Percentiles rank a stretch among this genome's conserved stretches.
phyloP scores from a whole-genome alignment of 2,329 filamentous ascomycete species.

The Claviceps capensis region DNA sequence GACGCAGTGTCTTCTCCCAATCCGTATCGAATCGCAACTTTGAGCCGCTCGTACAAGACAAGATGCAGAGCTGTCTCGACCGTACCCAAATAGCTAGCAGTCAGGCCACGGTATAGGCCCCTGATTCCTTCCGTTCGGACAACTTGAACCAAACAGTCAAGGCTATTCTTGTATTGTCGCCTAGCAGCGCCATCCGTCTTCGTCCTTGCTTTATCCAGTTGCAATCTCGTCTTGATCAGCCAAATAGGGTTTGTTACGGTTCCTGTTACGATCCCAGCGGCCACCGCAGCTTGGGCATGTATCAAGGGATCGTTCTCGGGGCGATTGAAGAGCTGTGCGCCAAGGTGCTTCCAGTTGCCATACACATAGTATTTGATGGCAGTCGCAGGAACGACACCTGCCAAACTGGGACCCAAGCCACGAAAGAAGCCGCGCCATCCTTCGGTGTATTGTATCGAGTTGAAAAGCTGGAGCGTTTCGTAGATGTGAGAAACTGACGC shows the following conservation, averaged over 20 bases:
- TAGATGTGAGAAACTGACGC: constrained; percentile 41
- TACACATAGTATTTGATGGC: constrained; percentile 62
- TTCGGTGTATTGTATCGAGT: constrained; percentile 56
- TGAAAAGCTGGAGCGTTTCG: constrained; percentile 70
- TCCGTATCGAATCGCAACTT: constrained; percentile 18
- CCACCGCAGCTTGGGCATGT: constrained; percentile 48
- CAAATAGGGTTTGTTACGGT: constrained; percentile 64
- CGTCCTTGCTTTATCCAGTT: constrained; percentile 47
- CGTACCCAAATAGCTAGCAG: constrained; percentile 55
- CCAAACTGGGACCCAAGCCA: constrained; percentile 53
- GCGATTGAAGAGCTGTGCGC: constrained; percentile 45
- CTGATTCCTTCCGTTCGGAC: constrained; percentile 48
- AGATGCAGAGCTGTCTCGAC: constrained; percentile 57
- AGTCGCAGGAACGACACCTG: constrained; percentile 55
- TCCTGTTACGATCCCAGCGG: constrained; percentile 53
- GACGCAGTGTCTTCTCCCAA: constrained; percentile 43
- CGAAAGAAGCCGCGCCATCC: constrained; percentile 59
- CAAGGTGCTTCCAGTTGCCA: constrained; percentile 55
- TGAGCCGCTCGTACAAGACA: constrained; percentile 60
- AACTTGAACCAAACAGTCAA: constrained; percentile 54
- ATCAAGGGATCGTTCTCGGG: constrained; percentile 42
- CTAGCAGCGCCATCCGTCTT: constrained; percentile 25
- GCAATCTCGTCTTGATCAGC: constrained; percentile 58
- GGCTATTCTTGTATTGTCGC: constrained; percentile 51
- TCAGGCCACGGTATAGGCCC: constrained; percentile 54